Conservation (phyloP, 805 yeast species). For the Candida awuae region DNA sequence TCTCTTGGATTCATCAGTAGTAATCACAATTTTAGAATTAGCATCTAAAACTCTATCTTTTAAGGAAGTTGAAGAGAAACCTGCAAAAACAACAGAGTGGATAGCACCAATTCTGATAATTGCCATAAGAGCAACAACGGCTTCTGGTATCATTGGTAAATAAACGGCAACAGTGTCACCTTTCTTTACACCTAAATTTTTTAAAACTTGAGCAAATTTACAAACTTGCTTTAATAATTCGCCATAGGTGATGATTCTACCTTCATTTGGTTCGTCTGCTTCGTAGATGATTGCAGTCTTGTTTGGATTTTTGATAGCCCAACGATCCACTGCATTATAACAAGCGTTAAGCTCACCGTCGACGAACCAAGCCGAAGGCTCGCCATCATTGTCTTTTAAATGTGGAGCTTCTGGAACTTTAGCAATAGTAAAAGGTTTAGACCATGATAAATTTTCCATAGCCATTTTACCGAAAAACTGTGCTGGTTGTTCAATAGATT, state of each 20-base stretch:
- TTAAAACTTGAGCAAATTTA: slow-evolving; percentile 61
- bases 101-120: slow-evolving; percentile 75
- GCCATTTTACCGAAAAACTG: slow-evolving; percentile 50
- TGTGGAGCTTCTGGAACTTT: slow-evolving; percentile 35
- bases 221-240: slow-evolving; percentile 66
- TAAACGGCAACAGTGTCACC: slow-evolving; percentile 85
- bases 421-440: slow-evolving; percentile 40
- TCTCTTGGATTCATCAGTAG: slow-evolving; percentile 76
- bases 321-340: slow-evolving; percentile 76
- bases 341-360: slow-evolving; percentile 76
- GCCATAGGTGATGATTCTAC: slow-evolving; percentile 56
- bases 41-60: slow-evolving; percentile 70
- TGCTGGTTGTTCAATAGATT: slow-evolving; percentile 49
- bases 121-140: slow-evolving; percentile 67
- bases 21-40: slow-evolving; percentile 60
- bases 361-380: slow-evolving; percentile 63
- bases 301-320: slow-evolving; percentile 63
- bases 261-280: slow-evolving; percentile 68
- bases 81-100: slow-evolving; percentile 82
- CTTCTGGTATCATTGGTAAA: slow-evolving; percentile 81
- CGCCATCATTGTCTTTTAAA: slow-evolving; percentile 42
- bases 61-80: slow-evolving; percentile 66
- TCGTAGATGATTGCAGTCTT: slow-evolving; percentile 72
- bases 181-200: slow-evolving; percentile 58
- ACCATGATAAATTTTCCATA: slow-evolving; percentile 42